Evolutionary conservation across 2,329 filamentous ascomycete species (phyloP).

Genomic region (Cryphonectria naterciae): DNA sequence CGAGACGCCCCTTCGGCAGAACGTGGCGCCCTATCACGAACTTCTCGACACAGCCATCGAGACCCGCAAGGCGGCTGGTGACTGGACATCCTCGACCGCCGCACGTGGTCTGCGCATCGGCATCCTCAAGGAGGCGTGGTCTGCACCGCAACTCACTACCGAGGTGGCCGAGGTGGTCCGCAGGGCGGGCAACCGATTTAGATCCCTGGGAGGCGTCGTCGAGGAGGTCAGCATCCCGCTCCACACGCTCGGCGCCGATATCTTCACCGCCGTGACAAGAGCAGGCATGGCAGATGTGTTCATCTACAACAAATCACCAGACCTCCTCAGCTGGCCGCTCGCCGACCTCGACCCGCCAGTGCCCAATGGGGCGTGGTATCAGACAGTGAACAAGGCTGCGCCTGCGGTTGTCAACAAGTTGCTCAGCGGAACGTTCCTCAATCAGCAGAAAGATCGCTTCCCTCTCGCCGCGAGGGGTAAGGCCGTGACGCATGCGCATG

Average conservation of each 20-base stretch:
- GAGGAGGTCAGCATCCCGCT: slow-evolving; percentile 51
- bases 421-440: slow-evolving; percentile 42
- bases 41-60: slow-evolving; percentile 35
- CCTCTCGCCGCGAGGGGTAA: slow-evolving; percentile 45
- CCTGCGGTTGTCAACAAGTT: slow-evolving; percentile 50
- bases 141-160: slow-evolving; percentile 41
- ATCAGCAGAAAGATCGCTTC: slow-evolving; percentile 32
- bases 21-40: slow-evolving; percentile 40
- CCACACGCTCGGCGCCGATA: slow-evolving; percentile 48
- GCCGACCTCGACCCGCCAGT: slow-evolving; percentile 38
- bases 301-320: slow-evolving; percentile 37
- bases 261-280: slow-evolving; percentile 51
- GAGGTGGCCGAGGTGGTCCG: slow-evolving; percentile 44
- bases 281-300: slow-evolving; percentile 40
- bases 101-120: slow-evolving; percentile 49
- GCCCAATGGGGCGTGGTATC: slow-evolving; percentile 46
- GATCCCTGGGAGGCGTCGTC: slow-evolving; percentile 47
- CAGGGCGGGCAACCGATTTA: slow-evolving; percentile 43
- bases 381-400: slow-evolving; percentile 47
- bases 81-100: slow-evolving; percentile 34
- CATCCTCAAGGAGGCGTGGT: slow-evolving; percentile 49
- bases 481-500: slow-evolving; percentile 49
- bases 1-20: slow-evolving; percentile 40
- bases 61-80: slow-evolving; percentile 28
- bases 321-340: slow-evolving; percentile 38